A percentile compares a stretch with the other conserved stretches of the same genome.
phyloP scores from a whole-genome alignment of 208 protist genomes.

The Blechomonas ayalai region DNA sequence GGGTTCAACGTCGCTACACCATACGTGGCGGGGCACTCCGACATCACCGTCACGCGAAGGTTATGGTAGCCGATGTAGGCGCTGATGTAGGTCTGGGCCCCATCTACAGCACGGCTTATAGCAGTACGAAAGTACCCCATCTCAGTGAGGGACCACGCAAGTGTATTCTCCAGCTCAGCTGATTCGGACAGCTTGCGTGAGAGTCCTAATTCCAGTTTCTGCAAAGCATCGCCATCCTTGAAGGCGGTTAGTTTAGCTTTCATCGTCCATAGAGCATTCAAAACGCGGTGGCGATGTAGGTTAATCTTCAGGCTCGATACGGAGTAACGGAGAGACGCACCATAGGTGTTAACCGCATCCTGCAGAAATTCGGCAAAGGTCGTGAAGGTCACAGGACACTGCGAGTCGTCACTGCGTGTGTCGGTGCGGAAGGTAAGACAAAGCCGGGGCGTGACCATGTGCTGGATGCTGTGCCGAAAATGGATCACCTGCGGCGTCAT shows the following conservation, averaged over 20 bases:
- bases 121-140: constrained; percentile 44
- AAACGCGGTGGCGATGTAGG: constrained; percentile 20
- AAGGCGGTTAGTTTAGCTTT: constrained; percentile 35
- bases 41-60: constrained; percentile 27
- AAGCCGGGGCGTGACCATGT: constrained; percentile 31
- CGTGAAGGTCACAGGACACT: constrained; percentile 18
- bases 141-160: constrained; percentile 45
- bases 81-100: constrained; percentile 24
- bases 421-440: constrained; percentile 30
- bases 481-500: constrained; percentile 31
- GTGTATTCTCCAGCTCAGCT: constrained; percentile 49
- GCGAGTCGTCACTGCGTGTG: constrained; percentile 11
- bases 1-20: constrained; percentile 5
- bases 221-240: constrained; percentile 26
- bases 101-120: constrained; percentile 15
- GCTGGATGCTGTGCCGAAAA: constrained; percentile 50
- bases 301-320: constrained; percentile 36
- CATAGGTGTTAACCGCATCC: constrained; percentile 30
- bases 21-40: constrained; percentile 21
- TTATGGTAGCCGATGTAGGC: constrained; percentile 41
- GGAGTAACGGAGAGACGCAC: constrained; percentile 21
- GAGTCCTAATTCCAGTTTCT: constrained; percentile 50
- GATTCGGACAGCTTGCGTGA: constrained; percentile 43
- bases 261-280: constrained; percentile 59
- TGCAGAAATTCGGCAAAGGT: constrained; percentile 21